phyloP scores from a whole-genome alignment of 2,329 filamentous ascomycete species.

The Alternaria ventricosa region DNA sequence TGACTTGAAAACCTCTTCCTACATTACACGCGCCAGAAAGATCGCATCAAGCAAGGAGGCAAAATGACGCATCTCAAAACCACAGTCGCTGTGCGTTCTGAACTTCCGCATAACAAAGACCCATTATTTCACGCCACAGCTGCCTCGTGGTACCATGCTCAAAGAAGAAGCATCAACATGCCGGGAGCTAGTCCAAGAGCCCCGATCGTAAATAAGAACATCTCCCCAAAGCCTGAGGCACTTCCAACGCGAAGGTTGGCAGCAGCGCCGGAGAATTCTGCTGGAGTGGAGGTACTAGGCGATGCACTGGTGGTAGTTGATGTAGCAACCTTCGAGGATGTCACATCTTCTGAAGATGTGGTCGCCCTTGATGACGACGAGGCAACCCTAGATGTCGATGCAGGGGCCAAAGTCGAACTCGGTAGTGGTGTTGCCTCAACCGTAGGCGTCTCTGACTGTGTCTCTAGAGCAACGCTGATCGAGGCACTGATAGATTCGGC shows the following conservation, averaged over 20 bases:
- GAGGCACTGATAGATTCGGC: not conserved
- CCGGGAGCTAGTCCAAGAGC: not conserved
- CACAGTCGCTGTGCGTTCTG: not conserved
- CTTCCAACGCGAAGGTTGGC: not conserved
- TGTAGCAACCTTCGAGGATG: not conserved
- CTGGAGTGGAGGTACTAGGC: not conserved
- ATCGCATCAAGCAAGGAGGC: not conserved
- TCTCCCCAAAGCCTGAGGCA: not conserved
- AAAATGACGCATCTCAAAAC: not conserved
- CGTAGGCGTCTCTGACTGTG: constrained; percentile 1
- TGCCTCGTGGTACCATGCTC: not conserved
- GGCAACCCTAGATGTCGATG: not conserved
- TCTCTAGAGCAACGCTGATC: not conserved
- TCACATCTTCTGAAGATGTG: not conserved
- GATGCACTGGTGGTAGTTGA: not conserved
- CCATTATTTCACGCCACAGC: not conserved
- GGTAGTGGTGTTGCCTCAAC: not conserved
- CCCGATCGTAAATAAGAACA: not conserved
- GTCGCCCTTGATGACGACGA: not conserved
- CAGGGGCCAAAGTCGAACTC: not conserved
- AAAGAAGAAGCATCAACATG: not conserved
- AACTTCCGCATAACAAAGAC: not conserved
- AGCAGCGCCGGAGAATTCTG: not conserved
- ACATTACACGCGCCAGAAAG: not conserved
- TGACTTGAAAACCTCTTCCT: not conserved